Evolutionary conservation across 306 rosid genomes (phyloP).

Genomic region (Rubus parviflorus): DNA sequence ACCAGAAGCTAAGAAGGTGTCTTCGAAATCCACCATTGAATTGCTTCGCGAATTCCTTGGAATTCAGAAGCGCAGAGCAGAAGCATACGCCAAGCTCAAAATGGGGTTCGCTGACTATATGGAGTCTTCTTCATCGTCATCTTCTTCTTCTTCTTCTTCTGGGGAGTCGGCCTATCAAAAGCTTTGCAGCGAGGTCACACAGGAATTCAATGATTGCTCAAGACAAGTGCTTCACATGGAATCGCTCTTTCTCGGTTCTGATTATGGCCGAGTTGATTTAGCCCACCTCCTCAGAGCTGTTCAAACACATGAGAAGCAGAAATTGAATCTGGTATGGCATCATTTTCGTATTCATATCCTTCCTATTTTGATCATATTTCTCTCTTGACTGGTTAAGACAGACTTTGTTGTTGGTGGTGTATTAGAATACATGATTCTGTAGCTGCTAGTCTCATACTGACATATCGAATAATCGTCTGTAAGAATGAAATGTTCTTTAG

Average conservation of each 20-base stretch:
- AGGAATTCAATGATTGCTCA: slow-evolving; percentile 83
- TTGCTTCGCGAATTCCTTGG: slow-evolving; percentile 63
- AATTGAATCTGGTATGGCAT: slow-evolving; percentile 60
- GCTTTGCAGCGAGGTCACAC: slow-evolving; percentile 76
- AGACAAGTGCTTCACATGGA: slow-evolving; percentile 74
- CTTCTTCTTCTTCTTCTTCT: background rate
- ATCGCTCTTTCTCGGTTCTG: slow-evolving; percentile 53
- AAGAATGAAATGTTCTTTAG: no score
- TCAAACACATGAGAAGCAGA: slow-evolving; percentile 86
- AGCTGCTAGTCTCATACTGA: no score
- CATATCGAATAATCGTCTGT: no score
- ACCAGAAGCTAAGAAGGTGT: slow-evolving; percentile 12
- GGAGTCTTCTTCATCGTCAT: background rate
- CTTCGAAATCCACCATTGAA: slow-evolving; percentile 12
- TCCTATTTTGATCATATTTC: no score
- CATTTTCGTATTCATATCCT: no score
- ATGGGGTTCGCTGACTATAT: slow-evolving; percentile 48
- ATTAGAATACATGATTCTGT: background rate
- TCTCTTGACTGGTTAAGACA: no score
- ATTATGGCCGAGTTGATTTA: slow-evolving; percentile 58
- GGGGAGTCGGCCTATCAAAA: slow-evolving; percentile 67
- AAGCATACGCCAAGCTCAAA: slow-evolving; percentile 73
- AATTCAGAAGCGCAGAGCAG: slow-evolving; percentile 76
- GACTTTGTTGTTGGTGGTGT: no score
- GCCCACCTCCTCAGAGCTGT: slow-evolving; percentile 82